Evolutionary conservation across 1,284 basidiomycete species (phyloP).

Genomic region (Pholiota adiposa): DNA sequence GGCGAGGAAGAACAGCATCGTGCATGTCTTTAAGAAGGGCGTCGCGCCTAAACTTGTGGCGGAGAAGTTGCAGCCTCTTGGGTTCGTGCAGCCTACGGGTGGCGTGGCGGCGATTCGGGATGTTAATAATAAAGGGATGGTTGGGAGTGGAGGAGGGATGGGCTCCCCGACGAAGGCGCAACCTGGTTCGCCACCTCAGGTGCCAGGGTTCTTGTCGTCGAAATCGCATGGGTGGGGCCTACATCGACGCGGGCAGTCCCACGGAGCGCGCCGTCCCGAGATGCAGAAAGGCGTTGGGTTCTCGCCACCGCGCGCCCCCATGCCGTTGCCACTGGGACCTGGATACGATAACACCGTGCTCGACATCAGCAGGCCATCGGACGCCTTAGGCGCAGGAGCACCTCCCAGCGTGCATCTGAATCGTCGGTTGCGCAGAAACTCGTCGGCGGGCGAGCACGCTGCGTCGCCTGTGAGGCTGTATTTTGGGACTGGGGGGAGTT

Average conservation of each 20-base stretch:
- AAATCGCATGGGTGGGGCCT: conserved; percentile 28
- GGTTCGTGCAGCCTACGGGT: conserved; percentile 13
- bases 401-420: conserved; percentile 18
- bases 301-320: not conserved
- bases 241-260: conserved; percentile 39
- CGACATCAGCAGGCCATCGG: not conserved
- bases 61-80: conserved; percentile 56
- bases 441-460: conserved; percentile 39
- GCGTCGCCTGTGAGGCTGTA: not conserved
- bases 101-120: too few species aligned
- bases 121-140: too few species aligned
- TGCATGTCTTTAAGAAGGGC: conserved; percentile 73
- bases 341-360: not conserved
- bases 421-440: conserved; percentile 33
- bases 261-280: conserved; percentile 20
- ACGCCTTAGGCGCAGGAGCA: not conserved
- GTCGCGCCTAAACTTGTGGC: conserved; percentile 61
- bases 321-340: not conserved
- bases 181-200: too few species aligned
- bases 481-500: not conserved
- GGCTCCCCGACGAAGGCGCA: too few species aligned
- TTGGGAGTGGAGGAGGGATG: too few species aligned
- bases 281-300: too few species aligned
- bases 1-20: conserved; percentile 66
- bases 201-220: conserved; percentile 14